Conservation (phyloP, 257 asterid species). For the Ilex asprella region DNA sequence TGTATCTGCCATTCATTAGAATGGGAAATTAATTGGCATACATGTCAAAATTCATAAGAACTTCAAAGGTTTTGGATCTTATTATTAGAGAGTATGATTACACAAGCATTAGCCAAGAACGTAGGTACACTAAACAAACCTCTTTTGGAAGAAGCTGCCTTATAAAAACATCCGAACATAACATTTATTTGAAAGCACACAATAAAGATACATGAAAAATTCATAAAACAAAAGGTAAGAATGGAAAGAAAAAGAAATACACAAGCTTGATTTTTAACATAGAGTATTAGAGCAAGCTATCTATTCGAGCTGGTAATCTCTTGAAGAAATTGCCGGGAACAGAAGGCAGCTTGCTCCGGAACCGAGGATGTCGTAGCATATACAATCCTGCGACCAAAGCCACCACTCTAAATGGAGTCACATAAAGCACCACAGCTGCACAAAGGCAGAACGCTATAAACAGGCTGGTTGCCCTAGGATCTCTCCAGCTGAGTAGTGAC, state of each 20-base stretch:
- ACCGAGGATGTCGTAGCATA: slow-evolving; percentile 63
- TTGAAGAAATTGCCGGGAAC: slow-evolving; percentile 66
- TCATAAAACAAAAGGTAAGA: neutral
- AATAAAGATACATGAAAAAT: neutral
- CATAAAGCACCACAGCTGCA: slow-evolving; percentile 52
- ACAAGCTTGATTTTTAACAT: neutral
- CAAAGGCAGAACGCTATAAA: slow-evolving; percentile 49
- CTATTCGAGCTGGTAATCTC: slow-evolving; percentile 60
- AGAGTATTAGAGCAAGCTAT: slow-evolving; percentile 49
- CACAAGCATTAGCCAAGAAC: no score
- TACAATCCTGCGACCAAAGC: slow-evolving; percentile 45
- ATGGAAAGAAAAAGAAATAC: neutral
- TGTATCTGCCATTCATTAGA: no score
- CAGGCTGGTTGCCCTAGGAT: slow-evolving; percentile 67
- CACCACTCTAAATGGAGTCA: slow-evolving; percentile 45
- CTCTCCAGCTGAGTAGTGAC: slow-evolving; percentile 66
- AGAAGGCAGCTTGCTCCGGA: slow-evolving; percentile 59
- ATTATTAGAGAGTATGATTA: no score
- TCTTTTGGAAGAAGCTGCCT: neutral
- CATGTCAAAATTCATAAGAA: neutral
- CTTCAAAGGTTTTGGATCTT: neutral
- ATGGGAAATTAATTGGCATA: no score
- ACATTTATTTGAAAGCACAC: neutral
- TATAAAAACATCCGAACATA: neutral
- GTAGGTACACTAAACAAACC: neutral